Base-by-base conservation (phyloP, 331 rosid genomes). In the Pyracantha coccinea region DNA sequence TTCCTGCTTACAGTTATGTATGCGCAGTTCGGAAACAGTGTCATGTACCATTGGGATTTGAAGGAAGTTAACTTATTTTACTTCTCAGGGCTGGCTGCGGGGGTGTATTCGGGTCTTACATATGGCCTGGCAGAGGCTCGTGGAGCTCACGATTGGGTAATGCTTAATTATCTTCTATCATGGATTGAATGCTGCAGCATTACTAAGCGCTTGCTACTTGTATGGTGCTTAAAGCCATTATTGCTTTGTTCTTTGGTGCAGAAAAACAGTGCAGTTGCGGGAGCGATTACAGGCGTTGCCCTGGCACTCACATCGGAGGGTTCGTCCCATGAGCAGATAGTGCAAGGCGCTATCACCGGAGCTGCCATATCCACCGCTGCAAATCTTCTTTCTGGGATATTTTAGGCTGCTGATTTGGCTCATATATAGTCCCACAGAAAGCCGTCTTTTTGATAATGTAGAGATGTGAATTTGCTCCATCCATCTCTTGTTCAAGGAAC, bases 191-290 rank as follows among this genome's bases (percentile, higher is more conserved):
- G 3, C 55, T 55, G 23, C 53, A 20, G 14, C 32, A 20, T 5
- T 33, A 16, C 21, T 21, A 14, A 21, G 20, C n/a, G 11, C 55
- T 2, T 13, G 8, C 15, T 53, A 31, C 45, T 33, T 6, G 8
- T 17, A 17, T 24, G 38, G 38, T 59, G 45, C 55, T 72, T 16
- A 25, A 10, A 38, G 45, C 75, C 5, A 12, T 27, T 54, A 25
- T 59, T 65, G 20, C 44, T 32, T 83, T 45, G 7, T 66, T 35
- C 25, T 71, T 82, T 52, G 79, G 21, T 84, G 90, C 92, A 91
- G 97, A 94, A 88, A 84, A 94, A 90, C 75, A 94, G 96, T 68
- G 97, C 88, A 59, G 86, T 91, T 17, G 97, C 99, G 0, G 99
- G 99, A 60, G 97, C 96, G 7, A 41, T 89, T 1, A 90, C 95